Conservation (phyloP, 352 stramenopile genomes). For the Phytophthora kernoviae region DNA sequence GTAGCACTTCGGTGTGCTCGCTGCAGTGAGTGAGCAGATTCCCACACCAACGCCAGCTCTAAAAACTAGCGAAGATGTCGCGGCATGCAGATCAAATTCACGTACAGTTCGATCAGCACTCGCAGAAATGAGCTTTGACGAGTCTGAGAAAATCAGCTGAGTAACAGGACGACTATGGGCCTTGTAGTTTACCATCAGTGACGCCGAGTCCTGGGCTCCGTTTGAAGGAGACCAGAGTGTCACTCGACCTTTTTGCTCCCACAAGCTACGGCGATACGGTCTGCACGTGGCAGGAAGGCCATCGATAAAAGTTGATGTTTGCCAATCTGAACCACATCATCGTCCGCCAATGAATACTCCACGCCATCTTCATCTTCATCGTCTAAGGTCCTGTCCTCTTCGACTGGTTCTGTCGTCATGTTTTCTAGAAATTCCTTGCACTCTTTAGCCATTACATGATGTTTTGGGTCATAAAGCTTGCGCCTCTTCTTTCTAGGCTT, state of each 20-base stretch:
- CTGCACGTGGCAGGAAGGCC: conserved; percentile 62
- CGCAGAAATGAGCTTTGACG: conserved; percentile 57
- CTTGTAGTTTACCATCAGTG: conserved; percentile 36
- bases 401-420: conserved; percentile 12
- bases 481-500: not conserved
- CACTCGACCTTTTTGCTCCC: conserved; percentile 77
- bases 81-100: conserved; percentile 57
- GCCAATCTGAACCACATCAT: conserved; percentile 62
- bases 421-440: conserved; percentile 38
- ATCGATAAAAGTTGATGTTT: conserved; percentile 62
- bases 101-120: conserved; percentile 65
- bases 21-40: conserved; percentile 52
- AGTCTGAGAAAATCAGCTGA: conserved; percentile 61
- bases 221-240: conserved; percentile 17
- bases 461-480: not conserved
- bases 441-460: conserved; percentile 10
- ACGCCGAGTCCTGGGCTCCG: not conserved
- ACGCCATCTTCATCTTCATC: conserved; percentile 21
- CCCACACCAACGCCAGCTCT: conserved; percentile 34
- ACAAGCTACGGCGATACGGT: conserved; percentile 57
- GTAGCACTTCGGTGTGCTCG: conserved; percentile 25
- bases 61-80: conserved; percentile 49
- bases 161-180: conserved; percentile 56
- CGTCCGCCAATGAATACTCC: conserved; percentile 44
- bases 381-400: conserved; percentile 16